Base-by-base conservation (phyloP, 108 stramenopile genomes). In the Conticribra weissflogii region DNA sequence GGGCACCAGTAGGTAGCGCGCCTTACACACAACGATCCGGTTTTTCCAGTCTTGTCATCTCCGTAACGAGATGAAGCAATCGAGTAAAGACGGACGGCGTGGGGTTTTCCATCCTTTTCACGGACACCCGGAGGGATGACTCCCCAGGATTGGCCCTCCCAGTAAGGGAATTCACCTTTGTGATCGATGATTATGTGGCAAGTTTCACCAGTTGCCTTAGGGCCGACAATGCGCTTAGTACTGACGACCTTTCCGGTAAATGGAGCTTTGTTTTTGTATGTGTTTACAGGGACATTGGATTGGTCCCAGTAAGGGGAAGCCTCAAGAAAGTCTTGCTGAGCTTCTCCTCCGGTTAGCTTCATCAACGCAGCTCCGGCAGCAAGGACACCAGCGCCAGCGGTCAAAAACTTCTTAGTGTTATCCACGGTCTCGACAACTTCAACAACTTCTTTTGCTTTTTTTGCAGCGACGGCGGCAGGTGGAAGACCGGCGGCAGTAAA, bases 11-110 rank as follows among this genome's bases (percentile, higher is more conserved):
- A 96, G 34, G 89, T 95, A 54, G 98, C 98, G 74, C 98, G 93
- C 78, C 98, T 89, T 33, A 98, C 98, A 68, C 98, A 98, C 45
- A 98, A 89, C 36, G 95, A 94, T 51, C 91, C 88, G 47, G 98
- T 96, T 57, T 96, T 96, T 49, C 98, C 98, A 71, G 90, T 96
- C 93, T 90, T 96, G 76, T 97, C 96, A 77, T 98, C 98, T 55
- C 98, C 98, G 76, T 98, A 98, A 48, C 98, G 95, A 53, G 96
- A 91, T 18, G 98, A 96, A 28, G 98, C 98, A 72, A 98, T 98
- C 59, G 98, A 98, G 82, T 98, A 98, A 45, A 98, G 85, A 57
- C 98, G 94, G 50, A 96, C 95, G n/a, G 89, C 79, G 83, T 97
- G 94, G 25, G 96, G 96, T 85, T 97, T 98, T 69, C 97, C 97